Evolutionary conservation across 495 filamentous ascomycete genomes (phyloP).

Genomic region (Hyaloscypha finlandica): DNA sequence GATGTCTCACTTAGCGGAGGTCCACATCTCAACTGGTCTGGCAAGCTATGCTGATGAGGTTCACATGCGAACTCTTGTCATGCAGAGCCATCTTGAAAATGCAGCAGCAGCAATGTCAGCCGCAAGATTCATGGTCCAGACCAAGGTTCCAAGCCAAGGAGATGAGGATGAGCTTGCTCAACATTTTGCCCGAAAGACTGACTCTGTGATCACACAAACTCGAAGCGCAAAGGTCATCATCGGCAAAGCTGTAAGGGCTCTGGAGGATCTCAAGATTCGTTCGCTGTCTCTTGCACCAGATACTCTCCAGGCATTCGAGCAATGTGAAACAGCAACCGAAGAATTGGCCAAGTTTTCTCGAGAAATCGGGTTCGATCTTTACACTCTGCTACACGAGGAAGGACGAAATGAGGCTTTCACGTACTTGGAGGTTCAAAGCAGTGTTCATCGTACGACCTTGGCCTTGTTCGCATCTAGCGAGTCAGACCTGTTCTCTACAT

Average conservation of each 20-base stretch:
- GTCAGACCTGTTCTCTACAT: constrained; percentile 65
- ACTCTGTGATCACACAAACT: constrained; percentile 70
- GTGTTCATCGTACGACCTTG: constrained; percentile 58
- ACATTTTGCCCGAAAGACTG: constrained; percentile 69
- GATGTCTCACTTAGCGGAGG: constrained; percentile 80
- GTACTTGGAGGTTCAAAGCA: constrained; percentile 62
- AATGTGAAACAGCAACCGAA: constrained; percentile 61
- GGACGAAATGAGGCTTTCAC: constrained; percentile 67
- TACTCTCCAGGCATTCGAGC: constrained; percentile 47
- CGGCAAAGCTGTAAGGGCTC: constrained; percentile 71
- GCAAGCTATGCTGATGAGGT: constrained; percentile 79
- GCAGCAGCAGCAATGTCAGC: constrained; percentile 67
- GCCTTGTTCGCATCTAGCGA: constrained; percentile 50
- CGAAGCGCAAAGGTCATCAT: constrained; percentile 84
- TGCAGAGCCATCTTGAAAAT: constrained; percentile 84
- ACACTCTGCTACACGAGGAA: constrained; percentile 69
- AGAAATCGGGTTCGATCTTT: constrained; percentile 65
- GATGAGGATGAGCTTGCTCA: constrained; percentile 65
- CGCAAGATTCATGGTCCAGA: constrained; percentile 63
- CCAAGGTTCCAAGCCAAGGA: constrained; percentile 52
- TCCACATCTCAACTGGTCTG: constrained; percentile 70
- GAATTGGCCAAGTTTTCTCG: constrained; percentile 70
- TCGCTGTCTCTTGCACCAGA: constrained; percentile 72
- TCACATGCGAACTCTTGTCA: constrained; percentile 67
- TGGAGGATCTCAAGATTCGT: constrained; percentile 76